These are phyloP conservation scores for Zygoascus flipseniorum DNA, from an alignment of 805 yeast genomes.

Conservation along the genomic window DNA sequence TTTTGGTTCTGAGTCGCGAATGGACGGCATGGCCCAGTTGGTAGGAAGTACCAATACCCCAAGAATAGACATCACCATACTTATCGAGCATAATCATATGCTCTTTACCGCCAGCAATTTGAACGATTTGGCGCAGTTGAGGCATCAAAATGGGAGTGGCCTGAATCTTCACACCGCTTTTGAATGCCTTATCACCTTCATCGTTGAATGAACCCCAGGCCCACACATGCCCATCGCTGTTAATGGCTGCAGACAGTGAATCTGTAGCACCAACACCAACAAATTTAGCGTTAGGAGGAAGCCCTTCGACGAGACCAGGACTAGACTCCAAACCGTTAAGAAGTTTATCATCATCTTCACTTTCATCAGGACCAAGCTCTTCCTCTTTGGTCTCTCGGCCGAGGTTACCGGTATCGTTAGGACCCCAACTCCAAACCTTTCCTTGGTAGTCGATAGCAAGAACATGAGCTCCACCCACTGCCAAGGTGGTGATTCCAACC, in stretches of 20 bases:
- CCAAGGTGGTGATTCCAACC: constrained; percentile 70
- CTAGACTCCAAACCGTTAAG: constrained; percentile 84
- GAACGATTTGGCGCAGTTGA: constrained; percentile 60
- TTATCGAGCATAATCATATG: constrained; percentile 78
- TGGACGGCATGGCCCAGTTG: constrained; percentile 80
- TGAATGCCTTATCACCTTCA: constrained; percentile 85
- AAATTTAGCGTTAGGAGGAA: constrained; percentile 44
- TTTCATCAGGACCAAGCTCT: constrained; percentile 57
- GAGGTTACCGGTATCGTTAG: constrained; percentile 82
- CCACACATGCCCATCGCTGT: constrained; percentile 77
- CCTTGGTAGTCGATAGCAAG: constrained; percentile 71
- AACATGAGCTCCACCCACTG: constrained; percentile 95
- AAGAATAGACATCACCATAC: constrained; percentile 82
- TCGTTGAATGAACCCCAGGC: constrained; percentile 93
- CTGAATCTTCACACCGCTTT: constrained; percentile 56
- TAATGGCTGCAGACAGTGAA: constrained; percentile 73
- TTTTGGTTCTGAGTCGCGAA: constrained; percentile 23
- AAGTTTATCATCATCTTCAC: constrained; percentile 66
- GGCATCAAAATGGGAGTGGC: constrained; percentile 54
- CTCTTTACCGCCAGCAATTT: constrained; percentile 87
- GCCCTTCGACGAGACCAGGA: constrained; percentile 68
- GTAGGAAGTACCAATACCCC: constrained; percentile 95
- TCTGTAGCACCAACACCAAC: constrained; percentile 89
- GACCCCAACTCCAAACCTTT: constrained; percentile 97
- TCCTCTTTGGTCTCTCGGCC: constrained; percentile 68